Conservation (phyloP, 2,329 filamentous ascomycete genomes). For the Phyllosticta citriasiana region DNA sequence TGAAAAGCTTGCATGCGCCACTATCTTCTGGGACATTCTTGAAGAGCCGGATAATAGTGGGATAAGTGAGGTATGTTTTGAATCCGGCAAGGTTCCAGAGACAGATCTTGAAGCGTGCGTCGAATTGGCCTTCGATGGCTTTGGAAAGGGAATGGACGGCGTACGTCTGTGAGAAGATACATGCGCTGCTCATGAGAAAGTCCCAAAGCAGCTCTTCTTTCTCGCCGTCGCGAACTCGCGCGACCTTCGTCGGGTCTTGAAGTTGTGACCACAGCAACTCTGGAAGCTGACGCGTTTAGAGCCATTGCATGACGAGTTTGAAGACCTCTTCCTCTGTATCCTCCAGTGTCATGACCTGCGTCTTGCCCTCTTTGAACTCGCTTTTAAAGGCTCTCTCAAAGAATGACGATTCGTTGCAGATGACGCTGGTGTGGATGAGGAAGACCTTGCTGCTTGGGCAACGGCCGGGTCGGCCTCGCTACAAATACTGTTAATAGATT, state of each 20-base stretch:
- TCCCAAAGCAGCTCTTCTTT: not conserved
- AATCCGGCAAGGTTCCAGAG: too few relatives aligned
- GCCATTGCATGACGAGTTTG: not conserved
- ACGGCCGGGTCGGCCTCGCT: too few relatives aligned
- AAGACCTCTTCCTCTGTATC: not conserved
- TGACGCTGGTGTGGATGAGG: not conserved
- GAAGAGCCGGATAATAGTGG: too few relatives aligned
- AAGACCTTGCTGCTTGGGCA: not conserved
- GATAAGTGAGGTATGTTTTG: too few relatives aligned
- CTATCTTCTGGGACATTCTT: too few relatives aligned
- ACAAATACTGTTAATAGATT: too few relatives aligned
- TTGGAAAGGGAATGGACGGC: not conserved
- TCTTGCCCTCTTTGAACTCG: not conserved
- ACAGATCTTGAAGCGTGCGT: too few relatives aligned
- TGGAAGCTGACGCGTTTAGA: not conserved
- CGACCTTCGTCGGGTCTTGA: not conserved
- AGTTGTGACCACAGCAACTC: too few relatives aligned
- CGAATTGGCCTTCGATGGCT: too few relatives aligned
- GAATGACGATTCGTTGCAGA: not conserved
- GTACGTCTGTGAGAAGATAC: not conserved
- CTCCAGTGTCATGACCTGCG: not conserved
- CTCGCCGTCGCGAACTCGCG: not conserved
- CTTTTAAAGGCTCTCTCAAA: not conserved
- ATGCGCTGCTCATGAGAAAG: not conserved
- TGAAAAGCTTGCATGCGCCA: too few relatives aligned